Conservation (phyloP, 2,329 filamentous ascomycete species). For the Ploettnerulaceae sp. region DNA sequence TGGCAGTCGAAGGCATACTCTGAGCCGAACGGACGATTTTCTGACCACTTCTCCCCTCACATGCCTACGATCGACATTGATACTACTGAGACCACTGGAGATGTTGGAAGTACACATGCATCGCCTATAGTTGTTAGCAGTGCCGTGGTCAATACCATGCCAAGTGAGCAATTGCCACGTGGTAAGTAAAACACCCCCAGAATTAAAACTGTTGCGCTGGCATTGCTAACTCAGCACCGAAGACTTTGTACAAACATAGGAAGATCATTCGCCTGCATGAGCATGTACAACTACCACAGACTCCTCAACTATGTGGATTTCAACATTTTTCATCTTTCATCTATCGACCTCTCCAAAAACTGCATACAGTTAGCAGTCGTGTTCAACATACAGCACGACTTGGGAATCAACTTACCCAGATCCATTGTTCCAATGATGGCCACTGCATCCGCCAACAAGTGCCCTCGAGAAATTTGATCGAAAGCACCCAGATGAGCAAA, state of each 20-base stretch:
- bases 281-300: constrained; percentile 22
- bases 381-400: constrained; percentile 9
- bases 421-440: constrained; percentile 91
- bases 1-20: constrained; percentile 15
- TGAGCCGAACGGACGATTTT: constrained; percentile 11
- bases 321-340: constrained; percentile 32
- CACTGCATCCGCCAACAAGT: constrained; percentile 92
- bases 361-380: constrained; percentile 23
- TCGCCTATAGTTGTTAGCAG: constrained; percentile 13
- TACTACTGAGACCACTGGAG: no score
- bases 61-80: no score
- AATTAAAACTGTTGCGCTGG: constrained; percentile 14
- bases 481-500: constrained; percentile 94
- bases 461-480: constrained; percentile 87
- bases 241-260: constrained; percentile 26
- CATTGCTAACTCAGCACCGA: constrained; percentile 27
- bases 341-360: constrained; percentile 46
- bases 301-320: constrained; percentile 10
- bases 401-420: constrained; percentile 55
- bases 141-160: not conserved
- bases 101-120: not conserved
- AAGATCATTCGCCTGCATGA: constrained; percentile 16
- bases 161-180: constrained; percentile 2
- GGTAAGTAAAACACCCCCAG: constrained; percentile 4
- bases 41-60: no score